Evolutionary conservation across 176 grass and related monocot genomes (phyloP).

Genomic region (Oryza longistaminata): DNA sequence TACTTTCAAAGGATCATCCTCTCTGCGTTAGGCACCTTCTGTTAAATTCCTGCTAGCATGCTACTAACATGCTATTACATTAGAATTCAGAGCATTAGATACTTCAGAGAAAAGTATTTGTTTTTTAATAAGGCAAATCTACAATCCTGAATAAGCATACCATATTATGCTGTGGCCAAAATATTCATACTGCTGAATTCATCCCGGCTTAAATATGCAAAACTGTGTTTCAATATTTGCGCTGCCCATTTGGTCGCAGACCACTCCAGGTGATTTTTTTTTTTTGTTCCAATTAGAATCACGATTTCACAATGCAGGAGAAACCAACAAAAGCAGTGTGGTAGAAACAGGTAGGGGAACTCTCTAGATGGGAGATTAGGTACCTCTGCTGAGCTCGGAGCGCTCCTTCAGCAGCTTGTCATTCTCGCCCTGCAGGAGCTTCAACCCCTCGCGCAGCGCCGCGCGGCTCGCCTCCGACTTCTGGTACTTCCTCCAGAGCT

Average conservation of each 20-base stretch:
- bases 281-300: neutral
- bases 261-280: neutral
- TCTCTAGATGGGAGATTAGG: neutral
- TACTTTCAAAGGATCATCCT: conserved; percentile 52
- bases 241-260: neutral
- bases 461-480: conserved; percentile 52
- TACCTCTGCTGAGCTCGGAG: conserved; percentile 54
- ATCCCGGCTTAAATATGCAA: conserved; percentile 4
- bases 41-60: conserved; percentile 51
- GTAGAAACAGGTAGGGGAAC: neutral
- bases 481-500: conserved; percentile 74
- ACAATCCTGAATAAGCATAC: neutral
- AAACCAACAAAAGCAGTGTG: conserved; percentile 12
- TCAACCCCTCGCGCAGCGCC: conserved; percentile 58
- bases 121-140: neutral
- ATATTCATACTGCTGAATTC: neutral
- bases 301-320: conserved; percentile 12
- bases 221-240: neutral
- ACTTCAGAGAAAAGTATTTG: conserved; percentile 6
- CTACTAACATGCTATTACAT: conserved; percentile 47
- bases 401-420: conserved; percentile 53
- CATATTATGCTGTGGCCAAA: neutral
- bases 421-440: conserved; percentile 50
- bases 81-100: conserved; percentile 53
- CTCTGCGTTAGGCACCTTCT: conserved; percentile 43